These are phyloP conservation scores for Nakaseomyces uthaithaninus DNA, from an alignment of 1,139 yeast genomes.

Conservation along the genomic window DNA sequence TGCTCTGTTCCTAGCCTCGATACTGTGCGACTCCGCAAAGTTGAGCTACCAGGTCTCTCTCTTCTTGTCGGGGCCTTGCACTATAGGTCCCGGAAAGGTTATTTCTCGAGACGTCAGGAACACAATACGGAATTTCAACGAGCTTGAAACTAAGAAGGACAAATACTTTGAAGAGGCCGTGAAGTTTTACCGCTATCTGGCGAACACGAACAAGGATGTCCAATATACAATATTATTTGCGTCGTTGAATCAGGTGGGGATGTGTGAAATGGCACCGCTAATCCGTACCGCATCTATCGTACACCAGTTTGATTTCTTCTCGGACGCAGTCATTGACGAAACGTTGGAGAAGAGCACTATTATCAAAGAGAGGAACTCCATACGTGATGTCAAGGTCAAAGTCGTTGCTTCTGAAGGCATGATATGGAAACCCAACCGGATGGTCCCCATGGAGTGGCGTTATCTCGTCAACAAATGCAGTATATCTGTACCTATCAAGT, in stretches of 20 bases:
- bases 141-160: constrained; percentile 8
- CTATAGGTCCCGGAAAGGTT: constrained; percentile 21
- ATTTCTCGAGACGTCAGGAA: constrained; percentile 13
- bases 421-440: background rate
- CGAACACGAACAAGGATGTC: background rate
- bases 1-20: constrained; percentile 17
- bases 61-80: constrained; percentile 21
- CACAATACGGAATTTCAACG: constrained; percentile 17
- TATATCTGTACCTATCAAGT: constrained; percentile 1
- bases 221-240: constrained; percentile 13
- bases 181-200: constrained; percentile 11
- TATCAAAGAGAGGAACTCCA: constrained; percentile 6
- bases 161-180: constrained; percentile 12
- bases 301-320: constrained; percentile 16
- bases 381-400: constrained; percentile 7
- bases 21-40: constrained; percentile 3
- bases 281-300: constrained; percentile 8
- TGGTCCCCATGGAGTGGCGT: background rate
- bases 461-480: background rate
- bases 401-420: constrained; percentile 7
- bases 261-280: constrained; percentile 17
- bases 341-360: constrained; percentile 3
- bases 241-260: constrained; percentile 21
- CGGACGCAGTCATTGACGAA: constrained; percentile 8
- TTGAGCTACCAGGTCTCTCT: constrained; percentile 10